These are phyloP conservation scores for Tieghemostelium lacteum DNA, from an alignment of 78 protist genomes.

Conservation along the genomic window DNA sequence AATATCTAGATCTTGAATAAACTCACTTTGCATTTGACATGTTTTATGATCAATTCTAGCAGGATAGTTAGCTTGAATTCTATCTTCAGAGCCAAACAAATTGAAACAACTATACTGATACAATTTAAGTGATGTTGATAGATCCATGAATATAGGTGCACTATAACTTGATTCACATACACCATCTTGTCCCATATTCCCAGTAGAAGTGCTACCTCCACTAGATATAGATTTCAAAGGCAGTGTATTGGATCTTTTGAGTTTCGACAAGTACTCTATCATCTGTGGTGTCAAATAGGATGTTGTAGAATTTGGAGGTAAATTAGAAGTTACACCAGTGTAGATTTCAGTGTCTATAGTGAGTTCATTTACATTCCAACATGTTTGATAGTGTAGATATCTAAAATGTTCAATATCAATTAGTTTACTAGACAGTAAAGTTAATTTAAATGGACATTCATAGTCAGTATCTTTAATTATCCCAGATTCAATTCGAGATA, in stretches of 20 bases:
- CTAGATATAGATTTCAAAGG: not conserved
- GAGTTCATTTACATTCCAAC: slow-evolving; percentile 4
- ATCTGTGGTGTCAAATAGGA: not conserved
- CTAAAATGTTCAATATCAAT: slow-evolving; percentile 6
- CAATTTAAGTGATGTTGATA: not conserved
- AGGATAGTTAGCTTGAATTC: not conserved
- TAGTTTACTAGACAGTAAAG: not conserved
- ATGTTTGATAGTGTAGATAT: slow-evolving; percentile 13
- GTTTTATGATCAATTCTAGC: not conserved
- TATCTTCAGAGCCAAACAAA: slow-evolving; percentile 1
- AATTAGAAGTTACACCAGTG: not conserved
- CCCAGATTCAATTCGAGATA: slow-evolving; percentile 1
- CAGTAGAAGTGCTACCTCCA: not conserved
- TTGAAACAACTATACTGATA: slow-evolving; percentile 7
- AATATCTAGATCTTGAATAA: not conserved
- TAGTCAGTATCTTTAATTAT: no score
- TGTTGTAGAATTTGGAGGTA: not conserved
- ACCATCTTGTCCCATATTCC: not conserved
- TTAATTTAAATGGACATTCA: not conserved
- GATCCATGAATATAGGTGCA: not conserved
- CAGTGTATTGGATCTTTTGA: not conserved
- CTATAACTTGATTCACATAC: not conserved
- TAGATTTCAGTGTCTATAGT: not conserved
- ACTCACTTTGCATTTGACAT: not conserved
- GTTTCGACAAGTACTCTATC: not conserved